phyloP scores from a whole-genome alignment of 768 basidiomycete species.

The Lactarius indigo region DNA sequence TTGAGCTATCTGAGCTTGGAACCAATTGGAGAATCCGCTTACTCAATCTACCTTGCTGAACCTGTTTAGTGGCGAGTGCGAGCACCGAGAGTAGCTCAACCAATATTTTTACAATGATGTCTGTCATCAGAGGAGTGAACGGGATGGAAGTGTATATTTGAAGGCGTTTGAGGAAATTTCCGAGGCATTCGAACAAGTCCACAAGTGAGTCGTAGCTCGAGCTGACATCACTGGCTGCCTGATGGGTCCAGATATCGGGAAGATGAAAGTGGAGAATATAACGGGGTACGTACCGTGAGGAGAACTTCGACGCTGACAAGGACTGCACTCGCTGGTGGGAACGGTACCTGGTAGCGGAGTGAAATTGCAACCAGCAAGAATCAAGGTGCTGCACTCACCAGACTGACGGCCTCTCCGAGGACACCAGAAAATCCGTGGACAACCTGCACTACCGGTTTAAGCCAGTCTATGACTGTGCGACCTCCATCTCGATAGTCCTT shows the following conservation, averaged over 20 bases:
- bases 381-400: neutral
- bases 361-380: neutral
- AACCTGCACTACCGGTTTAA: neutral
- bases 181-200: neutral
- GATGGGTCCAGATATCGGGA: neutral
- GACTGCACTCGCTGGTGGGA: neutral
- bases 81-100: neutral
- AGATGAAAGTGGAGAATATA: neutral
- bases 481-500: neutral
- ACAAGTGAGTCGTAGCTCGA: neutral
- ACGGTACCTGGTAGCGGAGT: neutral
- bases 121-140: neutral
- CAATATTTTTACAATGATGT: neutral
- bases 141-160: neutral
- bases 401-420: neutral
- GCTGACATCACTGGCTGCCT: neutral
- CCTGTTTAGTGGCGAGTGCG: neutral
- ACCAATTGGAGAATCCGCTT: neutral
- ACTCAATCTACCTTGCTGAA: neutral
- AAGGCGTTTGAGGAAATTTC: neutral
- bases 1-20: neutral
- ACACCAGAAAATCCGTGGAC: neutral
- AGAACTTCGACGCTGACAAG: neutral
- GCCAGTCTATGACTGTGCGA: neutral
- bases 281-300: neutral